phyloP scores from a whole-genome alignment of 1,139 yeast genomes.

The Geotrichum fermentans region DNA sequence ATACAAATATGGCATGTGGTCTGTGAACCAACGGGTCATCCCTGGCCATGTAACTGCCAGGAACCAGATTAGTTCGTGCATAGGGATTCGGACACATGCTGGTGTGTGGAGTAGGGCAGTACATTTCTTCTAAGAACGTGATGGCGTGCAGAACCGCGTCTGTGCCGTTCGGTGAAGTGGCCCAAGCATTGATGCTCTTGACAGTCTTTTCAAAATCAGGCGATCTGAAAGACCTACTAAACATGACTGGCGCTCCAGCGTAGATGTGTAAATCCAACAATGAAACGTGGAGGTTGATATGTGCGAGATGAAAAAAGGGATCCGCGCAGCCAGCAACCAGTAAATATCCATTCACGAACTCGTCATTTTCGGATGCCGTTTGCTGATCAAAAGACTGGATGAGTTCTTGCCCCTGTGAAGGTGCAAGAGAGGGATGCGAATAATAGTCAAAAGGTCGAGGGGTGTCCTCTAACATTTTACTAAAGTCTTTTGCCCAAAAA shows the following conservation, averaged over 20 bases:
- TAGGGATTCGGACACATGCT: constrained; percentile 15
- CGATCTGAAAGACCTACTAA: not conserved
- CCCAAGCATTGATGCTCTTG: constrained; percentile 4
- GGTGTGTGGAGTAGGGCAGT: constrained; percentile 11
- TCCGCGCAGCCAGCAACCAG: constrained; percentile 28
- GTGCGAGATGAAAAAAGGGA: constrained; percentile 51
- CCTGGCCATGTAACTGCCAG: constrained; percentile 39
- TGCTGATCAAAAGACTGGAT: not conserved
- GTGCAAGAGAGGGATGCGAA: not conserved
- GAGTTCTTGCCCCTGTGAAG: not conserved
- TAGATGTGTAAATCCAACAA: constrained; percentile 3
- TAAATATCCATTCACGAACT: constrained; percentile 1
- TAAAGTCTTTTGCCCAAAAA: constrained; percentile 11
- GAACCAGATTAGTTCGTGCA: not conserved
- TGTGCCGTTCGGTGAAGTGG: not conserved
- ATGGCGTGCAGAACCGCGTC: constrained; percentile 22
- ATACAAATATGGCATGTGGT: constrained; percentile 51
- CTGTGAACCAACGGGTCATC: constrained; percentile 54
- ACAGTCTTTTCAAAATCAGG: constrained; percentile 3
- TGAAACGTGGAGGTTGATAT: constrained; percentile 2
- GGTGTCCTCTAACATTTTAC: constrained; percentile 1
- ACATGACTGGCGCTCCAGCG: constrained; percentile 7
- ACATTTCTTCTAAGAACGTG: constrained; percentile 31
- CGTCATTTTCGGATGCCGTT: not conserved
- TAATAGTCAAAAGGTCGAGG: constrained; percentile 25